Conservation (phyloP, 2,329 filamentous ascomycete genomes). For the Epicoccum nigrum region DNA sequence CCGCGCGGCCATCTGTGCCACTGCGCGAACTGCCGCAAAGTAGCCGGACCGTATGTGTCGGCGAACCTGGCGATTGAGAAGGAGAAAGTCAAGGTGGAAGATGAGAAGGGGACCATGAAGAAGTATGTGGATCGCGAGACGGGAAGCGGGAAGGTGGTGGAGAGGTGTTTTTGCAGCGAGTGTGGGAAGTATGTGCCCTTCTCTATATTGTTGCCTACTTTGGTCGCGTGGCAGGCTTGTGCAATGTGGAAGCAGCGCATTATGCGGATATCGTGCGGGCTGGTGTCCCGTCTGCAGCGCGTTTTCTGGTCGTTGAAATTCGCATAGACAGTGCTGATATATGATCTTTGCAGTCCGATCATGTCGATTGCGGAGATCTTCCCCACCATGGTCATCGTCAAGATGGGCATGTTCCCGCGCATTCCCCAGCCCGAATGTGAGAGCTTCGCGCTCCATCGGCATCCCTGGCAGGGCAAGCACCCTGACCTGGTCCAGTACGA, state of each 20-base stretch:
- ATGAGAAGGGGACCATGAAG: constrained; percentile 54
- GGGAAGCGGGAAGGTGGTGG: constrained; percentile 54
- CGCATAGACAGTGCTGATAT: background rate
- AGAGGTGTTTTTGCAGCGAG: constrained; percentile 57
- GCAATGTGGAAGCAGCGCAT: no score
- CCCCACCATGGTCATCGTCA: constrained; percentile 55
- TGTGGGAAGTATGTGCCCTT: constrained; percentile 42
- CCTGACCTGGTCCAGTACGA: constrained; percentile 48
- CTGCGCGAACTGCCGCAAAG: constrained; percentile 60
- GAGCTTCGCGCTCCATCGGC: constrained; percentile 52
- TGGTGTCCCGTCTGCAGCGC: no score
- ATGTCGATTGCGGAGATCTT: constrained; percentile 51
- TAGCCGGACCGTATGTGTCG: constrained; percentile 52
- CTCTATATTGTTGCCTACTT: background rate
- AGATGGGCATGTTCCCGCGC: constrained; percentile 58
- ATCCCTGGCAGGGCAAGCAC: constrained; percentile 53
- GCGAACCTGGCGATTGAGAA: constrained; percentile 51
- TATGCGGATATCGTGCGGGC: no score
- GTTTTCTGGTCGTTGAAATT: background rate
- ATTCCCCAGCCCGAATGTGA: constrained; percentile 56
- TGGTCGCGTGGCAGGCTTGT: background rate
- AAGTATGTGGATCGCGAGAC: constrained; percentile 54
- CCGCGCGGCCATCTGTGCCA: constrained; percentile 55
- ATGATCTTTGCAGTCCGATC: constrained; percentile 51
- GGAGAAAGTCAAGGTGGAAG: constrained; percentile 54